Evolutionary conservation across 1,139 yeast species (phyloP), one percentile per base, ranked within the genome.

Genomic region (Pichia sp.): DNA sequence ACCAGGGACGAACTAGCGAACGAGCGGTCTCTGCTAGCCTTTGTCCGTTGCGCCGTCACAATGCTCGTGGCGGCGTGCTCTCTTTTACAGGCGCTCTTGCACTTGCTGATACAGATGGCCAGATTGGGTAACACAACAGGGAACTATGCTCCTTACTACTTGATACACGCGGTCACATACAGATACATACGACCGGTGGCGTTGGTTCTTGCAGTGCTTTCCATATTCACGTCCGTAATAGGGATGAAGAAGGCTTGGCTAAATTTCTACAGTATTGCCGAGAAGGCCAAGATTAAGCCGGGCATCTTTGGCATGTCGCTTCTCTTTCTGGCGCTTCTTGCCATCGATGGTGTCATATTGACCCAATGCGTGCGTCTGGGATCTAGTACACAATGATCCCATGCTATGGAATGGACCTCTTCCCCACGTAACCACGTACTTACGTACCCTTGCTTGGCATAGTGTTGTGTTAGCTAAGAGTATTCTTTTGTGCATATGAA

Each of bases 1-100:
- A 28, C 34, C 3, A 31, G 40, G 23, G 40, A 37, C 13, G 32
- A 28, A 11, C 27, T 39, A 5, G 38, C 40, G 21, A 37, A 33
- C 22, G 42, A 37, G 15, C 15, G 40, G 17, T 30, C 38, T 3
- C 26, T 34, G 12, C 21, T 39, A 3, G 35, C 38, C 1, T 30
- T 28, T 14, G 13, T 30, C 15, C 30, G 42, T 1, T 22, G 35
- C 12, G 18, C 38, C 4, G 21, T 17, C 9, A 27, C 37, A 7
- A 10, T 37, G 1, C 30, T 39, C 3, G 21, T 39, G 26, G 12
- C 3, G n/a, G 13, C 8, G 12, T 23, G 26, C 15, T 15, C 3
- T 5, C 14, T 7, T n/a, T 11, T 10, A 11, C 26, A 23, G 26
- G 15, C 7, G 26, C 26, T 21, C n/a, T n/a, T n/a, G n/a, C n/a